Conservation (phyloP, 2,329 filamentous ascomycete genomes). For the Scortechinia acanthostroma region DNA sequence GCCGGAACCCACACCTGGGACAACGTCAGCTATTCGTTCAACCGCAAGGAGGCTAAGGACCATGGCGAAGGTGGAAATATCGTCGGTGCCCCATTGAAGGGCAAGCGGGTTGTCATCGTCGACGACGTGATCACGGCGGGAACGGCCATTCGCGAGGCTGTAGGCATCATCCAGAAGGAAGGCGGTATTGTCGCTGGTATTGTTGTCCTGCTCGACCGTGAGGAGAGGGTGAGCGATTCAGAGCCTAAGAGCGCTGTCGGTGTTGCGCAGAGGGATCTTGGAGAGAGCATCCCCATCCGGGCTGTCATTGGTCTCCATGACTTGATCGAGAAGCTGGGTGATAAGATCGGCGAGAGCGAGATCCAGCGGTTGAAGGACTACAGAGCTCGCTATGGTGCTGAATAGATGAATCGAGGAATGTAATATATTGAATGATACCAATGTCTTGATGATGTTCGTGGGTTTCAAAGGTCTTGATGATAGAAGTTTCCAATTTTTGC, state of each 20-base stretch:
- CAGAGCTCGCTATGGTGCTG: conserved; percentile 1
- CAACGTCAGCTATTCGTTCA: conserved; percentile 53
- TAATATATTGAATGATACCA: no score
- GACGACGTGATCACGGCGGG: conserved; percentile 66
- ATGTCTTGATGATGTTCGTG: no score
- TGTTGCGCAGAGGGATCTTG: conserved; percentile 1
- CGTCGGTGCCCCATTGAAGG: conserved; percentile 53
- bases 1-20: conserved; percentile 27
- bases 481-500: no score
- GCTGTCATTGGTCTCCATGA: conserved; percentile 2
- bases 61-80: conserved; percentile 62
- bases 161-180: conserved; percentile 51
- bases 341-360: background rate
- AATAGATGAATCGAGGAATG: background rate
- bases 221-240: conserved; percentile 28
- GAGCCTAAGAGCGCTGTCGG: conserved; percentile 18
- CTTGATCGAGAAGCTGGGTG: conserved; percentile 1
- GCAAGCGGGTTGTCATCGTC: conserved; percentile 57
- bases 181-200: conserved; percentile 55
- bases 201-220: conserved; percentile 52
- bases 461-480: no score
- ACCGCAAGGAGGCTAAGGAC: conserved; percentile 60
- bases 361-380: conserved; percentile 1
- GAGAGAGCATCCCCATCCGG: background rate
- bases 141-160: conserved; percentile 57